Evolutionary conservation across 1,139 yeast genomes (phyloP), one percentile per base, ranked within the genome.

Genomic region (Debaryomyces robertsiae): DNA sequence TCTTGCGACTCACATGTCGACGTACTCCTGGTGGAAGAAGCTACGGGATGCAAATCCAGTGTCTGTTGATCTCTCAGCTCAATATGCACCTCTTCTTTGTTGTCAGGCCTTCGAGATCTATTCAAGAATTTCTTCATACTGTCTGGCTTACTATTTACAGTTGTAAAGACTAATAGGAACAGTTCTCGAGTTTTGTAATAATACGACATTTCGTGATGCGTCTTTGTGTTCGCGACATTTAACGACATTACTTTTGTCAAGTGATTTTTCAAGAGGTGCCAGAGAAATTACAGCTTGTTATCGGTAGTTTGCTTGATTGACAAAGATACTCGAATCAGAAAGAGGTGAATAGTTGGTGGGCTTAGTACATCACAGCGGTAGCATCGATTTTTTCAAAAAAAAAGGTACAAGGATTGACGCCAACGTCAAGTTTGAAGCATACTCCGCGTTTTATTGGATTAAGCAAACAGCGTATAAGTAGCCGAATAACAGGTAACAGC

Each of bases 1-100:
- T 65, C 72, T 32, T 59, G 58, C 9, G 73, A 65, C 16, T 63
- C 73, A 4, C 54, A 50, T 9, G 71, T 61, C 25, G 57, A 52
- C 17, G 56, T 53, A 45, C 67, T 64, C 27, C 42, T 49, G 3
- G 54, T 39, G 1, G 61, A 53, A 2, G 54, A 46, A 5, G 42
- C 31, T 17, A 31, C 36, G n/a, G 43, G 41, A 5, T 36, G 25
- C 13, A 28, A n/a, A n/a, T 27, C 38, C 15, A 29, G 14, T 25
- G 27, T 14, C 27, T 18, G 31, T 27, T 23, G 27, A 30, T 32
- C 34, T 10, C 16, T 39, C 22, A 25, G 23, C 13, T 25, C 28
- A 9, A 29, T 14, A 13, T 32, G 42, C 17, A 33, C 45, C 23
- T 30, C 38, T 9, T 43, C 46, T 10, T 42, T 33, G 16, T 25